Conservation (phyloP, 176 grass and related monocot genomes). For the Eleusine coracana region DNA sequence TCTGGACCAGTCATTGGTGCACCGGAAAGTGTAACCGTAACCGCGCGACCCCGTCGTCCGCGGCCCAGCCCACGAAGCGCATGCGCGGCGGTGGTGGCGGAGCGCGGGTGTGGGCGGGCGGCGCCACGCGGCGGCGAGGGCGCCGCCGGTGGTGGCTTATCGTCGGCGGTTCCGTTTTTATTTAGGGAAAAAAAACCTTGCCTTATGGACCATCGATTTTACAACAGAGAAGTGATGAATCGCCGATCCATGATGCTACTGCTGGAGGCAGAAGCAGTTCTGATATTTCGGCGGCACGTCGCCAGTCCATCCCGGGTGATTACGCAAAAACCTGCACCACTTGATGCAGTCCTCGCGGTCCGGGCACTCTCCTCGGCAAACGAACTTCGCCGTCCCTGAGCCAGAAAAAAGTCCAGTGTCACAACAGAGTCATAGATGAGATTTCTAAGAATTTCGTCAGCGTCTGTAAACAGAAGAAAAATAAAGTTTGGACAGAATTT, state of each 20-base stretch:
- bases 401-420: not conserved
- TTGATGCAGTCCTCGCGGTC: conserved; percentile 38
- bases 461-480: not conserved
- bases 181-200: not conserved
- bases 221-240: not conserved
- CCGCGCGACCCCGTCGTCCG: too few relatives aligned
- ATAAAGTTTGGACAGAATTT: not conserved
- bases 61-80: too few relatives aligned
- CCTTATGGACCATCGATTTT: not conserved
- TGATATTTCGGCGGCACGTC: conserved; percentile 37
- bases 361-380: conserved; percentile 40
- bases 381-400: conserved; percentile 8
- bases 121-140: too few relatives aligned
- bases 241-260: not conserved
- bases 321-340: not conserved
- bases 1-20: too few relatives aligned
- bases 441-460: not conserved
- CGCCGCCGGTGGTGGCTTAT: too few relatives aligned
- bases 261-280: conserved; percentile 33
- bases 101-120: too few relatives aligned
- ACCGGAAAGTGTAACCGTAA: too few relatives aligned
- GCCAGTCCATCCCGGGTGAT: conserved; percentile 35
- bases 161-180: not conserved
- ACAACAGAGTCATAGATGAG: not conserved
- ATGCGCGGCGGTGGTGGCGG: too few relatives aligned